Percentiles rank a stretch among this genome's conserved stretches.
phyloP scores from a whole-genome alignment of 257 asterid species.

The Fraxinus cuspidata region DNA sequence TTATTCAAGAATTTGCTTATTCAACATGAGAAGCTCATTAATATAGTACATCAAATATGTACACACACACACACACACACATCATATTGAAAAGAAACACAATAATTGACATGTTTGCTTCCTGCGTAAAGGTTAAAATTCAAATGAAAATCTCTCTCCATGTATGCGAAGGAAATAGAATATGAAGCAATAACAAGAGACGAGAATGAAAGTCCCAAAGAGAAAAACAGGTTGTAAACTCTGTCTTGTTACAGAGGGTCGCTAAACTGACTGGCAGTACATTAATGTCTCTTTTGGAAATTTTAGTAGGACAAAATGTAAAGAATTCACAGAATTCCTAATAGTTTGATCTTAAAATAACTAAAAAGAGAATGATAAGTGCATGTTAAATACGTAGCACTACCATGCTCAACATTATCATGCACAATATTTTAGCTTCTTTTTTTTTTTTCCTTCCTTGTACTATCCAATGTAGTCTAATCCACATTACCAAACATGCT shows the following conservation, averaged over 20 bases:
- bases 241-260: background rate
- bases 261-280: background rate
- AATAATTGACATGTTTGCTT: background rate
- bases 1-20: background rate
- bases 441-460: background rate
- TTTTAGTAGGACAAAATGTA: background rate
- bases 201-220: background rate
- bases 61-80: background rate
- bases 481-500: background rate
- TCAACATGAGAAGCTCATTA: background rate
- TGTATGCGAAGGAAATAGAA: background rate
- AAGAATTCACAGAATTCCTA: background rate
- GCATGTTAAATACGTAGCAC: background rate
- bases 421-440: background rate
- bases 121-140: background rate
- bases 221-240: background rate
- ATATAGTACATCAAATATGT: background rate
- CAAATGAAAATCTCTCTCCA: background rate
- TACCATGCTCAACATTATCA: background rate
- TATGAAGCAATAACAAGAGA: background rate
- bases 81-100: background rate
- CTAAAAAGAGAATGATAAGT: background rate
- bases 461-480: background rate
- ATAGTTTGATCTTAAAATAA: background rate
- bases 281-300: background rate